Evolutionary conservation across 1,139 yeast species (phyloP), one percentile per base, ranked within the genome.

Genomic region (Hyphopichia khmerensis): DNA sequence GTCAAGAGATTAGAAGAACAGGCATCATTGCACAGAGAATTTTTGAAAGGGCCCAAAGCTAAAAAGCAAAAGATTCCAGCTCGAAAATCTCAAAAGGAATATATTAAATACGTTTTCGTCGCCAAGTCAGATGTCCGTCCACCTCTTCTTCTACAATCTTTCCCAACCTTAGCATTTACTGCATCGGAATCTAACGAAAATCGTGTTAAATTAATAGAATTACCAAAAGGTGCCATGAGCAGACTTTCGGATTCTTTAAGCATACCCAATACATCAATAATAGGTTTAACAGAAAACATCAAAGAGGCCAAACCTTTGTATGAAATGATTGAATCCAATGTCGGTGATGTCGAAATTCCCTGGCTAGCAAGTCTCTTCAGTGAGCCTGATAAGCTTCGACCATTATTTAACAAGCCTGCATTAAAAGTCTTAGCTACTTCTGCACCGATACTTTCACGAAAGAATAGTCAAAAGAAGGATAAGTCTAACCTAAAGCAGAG

Each of bases 111-210:
- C 45, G 72, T 82, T 1, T 75, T 82, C 55, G 81, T 82, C 14
- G 75, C 84, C 46, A 79, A 75, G 49, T 56, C 65, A 10, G 87
- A 82, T 46, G 68, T 82, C 17, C 57, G 66, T 1, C 80, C 84
- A 3, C 57, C 66, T 3, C 51, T 82, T 4, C 49, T 82, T 17
- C 66, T 73, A 4, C 69, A 71, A 41, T 80, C 77, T 40, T 72
- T 82, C 43, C 88, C 88, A 0, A 64, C 71, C 1, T 59, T 82
- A 16, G 57, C 78, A 14, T 70, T 59, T 43, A 67, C 80, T 2
- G 74, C 86, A 0, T 70, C 79, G 0, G 48, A 46, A 34, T 54
- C 60, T 1, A 36, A 45, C 1, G 48, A 50, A 0, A 49, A 53
- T 16, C 47, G 64, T 23, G 78, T 79, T 1, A 80, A 79, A 49